Evolutionary conservation across 148 eudicot species (phyloP).

Genomic region (Rhododendron mucronatum): DNA sequence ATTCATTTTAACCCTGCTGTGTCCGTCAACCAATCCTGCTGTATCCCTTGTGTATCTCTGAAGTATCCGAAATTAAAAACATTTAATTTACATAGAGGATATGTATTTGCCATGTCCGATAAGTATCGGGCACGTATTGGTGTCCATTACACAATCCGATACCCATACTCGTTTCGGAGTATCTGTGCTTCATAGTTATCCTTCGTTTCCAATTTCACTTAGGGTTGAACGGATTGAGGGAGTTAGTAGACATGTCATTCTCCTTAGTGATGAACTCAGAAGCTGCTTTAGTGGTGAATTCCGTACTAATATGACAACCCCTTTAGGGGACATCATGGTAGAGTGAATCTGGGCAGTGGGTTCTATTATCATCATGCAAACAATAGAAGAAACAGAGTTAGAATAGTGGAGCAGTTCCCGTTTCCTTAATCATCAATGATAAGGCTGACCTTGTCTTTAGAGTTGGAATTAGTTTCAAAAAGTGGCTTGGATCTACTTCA

Average conservation of each 20-base stretch:
- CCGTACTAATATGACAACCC: not conserved
- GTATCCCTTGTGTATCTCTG: too few species aligned
- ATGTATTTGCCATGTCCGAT: not conserved
- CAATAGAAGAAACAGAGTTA: not conserved
- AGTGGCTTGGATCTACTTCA: not conserved
- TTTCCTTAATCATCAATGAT: not conserved
- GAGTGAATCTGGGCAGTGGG: not conserved
- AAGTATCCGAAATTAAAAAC: not conserved
- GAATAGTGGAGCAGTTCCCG: not conserved
- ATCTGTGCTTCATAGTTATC: not conserved
- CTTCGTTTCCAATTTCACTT: not conserved
- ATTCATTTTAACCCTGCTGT: too few species aligned
- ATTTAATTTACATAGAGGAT: not conserved
- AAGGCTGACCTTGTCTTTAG: not conserved
- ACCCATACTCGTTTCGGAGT: not conserved
- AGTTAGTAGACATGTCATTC: not conserved
- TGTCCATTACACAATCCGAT: too few species aligned
- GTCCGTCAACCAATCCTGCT: too few species aligned
- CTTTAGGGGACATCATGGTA: not conserved
- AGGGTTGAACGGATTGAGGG: not conserved
- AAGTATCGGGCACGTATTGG: not conserved
- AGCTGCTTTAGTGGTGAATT: not conserved
- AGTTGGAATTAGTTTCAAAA: not conserved
- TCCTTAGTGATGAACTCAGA: not conserved
- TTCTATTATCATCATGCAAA: not conserved